A percentile compares a stretch with the other conserved stretches of the same genome.
These are phyloP conservation scores for Dispira simplex DNA, from an alignment of 192 early-diverging fungal species.

Conservation along the genomic window DNA sequence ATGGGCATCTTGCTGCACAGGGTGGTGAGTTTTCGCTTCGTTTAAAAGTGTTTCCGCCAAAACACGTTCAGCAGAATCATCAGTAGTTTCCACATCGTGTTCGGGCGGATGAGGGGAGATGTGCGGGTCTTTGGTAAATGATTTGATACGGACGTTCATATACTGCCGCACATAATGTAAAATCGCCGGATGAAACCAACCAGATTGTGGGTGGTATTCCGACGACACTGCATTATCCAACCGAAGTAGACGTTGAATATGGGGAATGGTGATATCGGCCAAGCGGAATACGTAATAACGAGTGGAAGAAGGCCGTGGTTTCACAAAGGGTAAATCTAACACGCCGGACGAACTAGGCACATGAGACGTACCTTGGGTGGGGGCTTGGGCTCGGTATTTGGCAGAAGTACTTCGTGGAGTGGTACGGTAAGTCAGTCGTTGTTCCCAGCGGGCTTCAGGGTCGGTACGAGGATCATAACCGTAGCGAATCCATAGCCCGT, in stretches of 20 bases:
- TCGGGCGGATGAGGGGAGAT: neutral
- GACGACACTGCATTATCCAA: neutral
- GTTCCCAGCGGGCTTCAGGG: neutral
- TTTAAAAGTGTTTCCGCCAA: neutral
- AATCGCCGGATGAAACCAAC: neutral
- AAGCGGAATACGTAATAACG: neutral
- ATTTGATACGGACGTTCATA: neutral
- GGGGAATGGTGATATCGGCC: neutral
- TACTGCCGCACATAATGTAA: neutral
- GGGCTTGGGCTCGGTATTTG: neutral
- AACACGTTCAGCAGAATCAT: neutral
- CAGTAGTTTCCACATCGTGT: neutral
- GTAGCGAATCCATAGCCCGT: neutral
- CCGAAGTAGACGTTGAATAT: neutral
- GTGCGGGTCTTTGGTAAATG: neutral
- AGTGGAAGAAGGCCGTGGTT: neutral
- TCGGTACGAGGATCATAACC: constrained; percentile 2
- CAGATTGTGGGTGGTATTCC: neutral
- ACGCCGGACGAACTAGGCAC: neutral
- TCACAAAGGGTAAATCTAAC: neutral
- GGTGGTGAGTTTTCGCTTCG: neutral
- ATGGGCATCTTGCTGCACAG: neutral
- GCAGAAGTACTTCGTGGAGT: neutral
- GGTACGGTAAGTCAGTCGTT: neutral
- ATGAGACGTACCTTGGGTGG: neutral